Base-by-base conservation (phyloP, 2,329 filamentous ascomycete genomes). In the Hypoxylon sp. region DNA sequence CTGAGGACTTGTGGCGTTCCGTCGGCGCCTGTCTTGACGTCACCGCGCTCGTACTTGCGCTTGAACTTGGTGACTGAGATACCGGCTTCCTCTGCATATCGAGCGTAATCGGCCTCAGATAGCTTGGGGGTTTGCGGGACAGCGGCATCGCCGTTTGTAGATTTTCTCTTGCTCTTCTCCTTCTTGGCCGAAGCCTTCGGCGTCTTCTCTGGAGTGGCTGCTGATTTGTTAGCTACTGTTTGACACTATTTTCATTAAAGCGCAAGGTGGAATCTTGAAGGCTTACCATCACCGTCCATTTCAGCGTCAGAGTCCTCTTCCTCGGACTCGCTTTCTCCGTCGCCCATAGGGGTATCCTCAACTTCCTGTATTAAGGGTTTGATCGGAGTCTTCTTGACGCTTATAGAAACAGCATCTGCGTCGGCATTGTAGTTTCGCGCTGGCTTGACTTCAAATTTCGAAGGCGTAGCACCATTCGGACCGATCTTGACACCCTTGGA, bases 341-440 rank as follows among this genome's bases (percentile, higher is more conserved):
- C 75, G 56, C 75, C 76, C 67, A 80, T 76, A 20, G 75, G 79
- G 65, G 81, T 81, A 64, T 78, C 77, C 68, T 79, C 72, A 54
- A 76, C 73, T 65, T 76, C 74, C 61, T 76, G 73, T 64, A 76
- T 76, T 63, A 76, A 57, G 39, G 81, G 79, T 72, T 82, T 79
- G 57, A 75, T 75, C 10, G 72, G 67, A 20, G 73, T 75, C 64
- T 75, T 75, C 49, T 75, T 74, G 24, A 79, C 71, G 41, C 76
- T 75, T 26, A 81, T 80, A 13, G 82, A 84, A 52, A 97, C 82
- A 67, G 93, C 94, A 79, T 99, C 95, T 56, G 93, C 95, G 75
- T 98, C 94, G 50, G 88, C 85, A 79, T 98, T 98, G 85, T 99
- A 99, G 80, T 94, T 95, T 76, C 92, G 87, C 10, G 91, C 91